Evolutionary conservation across 805 yeast species (phyloP), one percentile per base, ranked within the genome.

Genomic region (Saccharomyces mikatae): DNA sequence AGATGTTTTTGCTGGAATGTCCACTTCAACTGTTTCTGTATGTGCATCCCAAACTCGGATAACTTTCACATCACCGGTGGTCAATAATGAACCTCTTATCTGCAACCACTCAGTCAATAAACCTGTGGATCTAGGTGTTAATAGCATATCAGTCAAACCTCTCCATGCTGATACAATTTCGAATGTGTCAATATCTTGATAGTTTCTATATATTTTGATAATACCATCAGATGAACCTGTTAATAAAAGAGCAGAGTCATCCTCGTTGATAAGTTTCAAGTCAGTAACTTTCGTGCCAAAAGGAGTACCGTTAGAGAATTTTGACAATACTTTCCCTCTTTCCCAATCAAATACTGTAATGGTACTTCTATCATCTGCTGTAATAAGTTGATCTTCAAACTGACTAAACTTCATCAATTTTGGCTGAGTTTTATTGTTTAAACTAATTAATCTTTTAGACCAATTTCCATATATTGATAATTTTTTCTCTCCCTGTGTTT

Each of bases 31-130:
- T 51, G 86, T 76, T 65, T 94, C 99, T 36, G 97, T 76, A 11
- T 96, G 94, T 0, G 98, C 98, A 71, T 94, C 98, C 99, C 99
- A 94, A 1, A 91, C 76, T 54, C 96, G 76, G 53, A 94, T 89
- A 26, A 90, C 84, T 62, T 91, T 88, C 8, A 89, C 96, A 73
- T 94, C 98, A 48, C 99, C 99, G 46, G 96, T 90, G 1, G 88
- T 96, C 52, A 92, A 74, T 41, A 94, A 74, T 0, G 96, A 82
- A 0, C 99, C 99, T 56, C 97, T 76, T 48, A 94, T 86, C 66
- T 94, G 99, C 69, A 92, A 98, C 99, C 99, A 94, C 61, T 94
- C 98, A 10, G 91, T 82, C 21, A 89, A 79, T 52, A 92, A 73
- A 3, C 97, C 97, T 14, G 89, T 82, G 28, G 90, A 84, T 62